Base-by-base conservation (phyloP, 805 yeast species). In the Spathaspora hagerdaliae region DNA sequence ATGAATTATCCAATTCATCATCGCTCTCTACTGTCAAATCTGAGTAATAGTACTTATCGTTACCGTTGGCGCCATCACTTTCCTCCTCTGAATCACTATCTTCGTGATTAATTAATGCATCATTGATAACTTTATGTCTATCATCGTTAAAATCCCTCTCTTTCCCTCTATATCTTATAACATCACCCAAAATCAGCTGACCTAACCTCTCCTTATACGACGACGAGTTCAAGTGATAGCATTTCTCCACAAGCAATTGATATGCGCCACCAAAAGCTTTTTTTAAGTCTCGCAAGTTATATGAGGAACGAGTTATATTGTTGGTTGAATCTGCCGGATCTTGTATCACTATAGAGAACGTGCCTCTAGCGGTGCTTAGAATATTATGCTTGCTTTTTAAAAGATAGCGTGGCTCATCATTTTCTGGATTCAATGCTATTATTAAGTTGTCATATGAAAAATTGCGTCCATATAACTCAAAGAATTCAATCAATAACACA, bases 211-310 rank as follows among this genome's bases (percentile, higher is more conserved):
- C 74, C 55, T 79, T 83, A 56, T 83, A 85, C 0, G 87, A 70
- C 0, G 88, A 81, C 11, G 67, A 63, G 54, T 87, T 78, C 64
- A 89, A 67, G 38, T 81, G 87, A 61, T 83, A 88, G 59, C 96
- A 87, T 52, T 82, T 79, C 53, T 83, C 85, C 0, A 82, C 78
- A 32, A 90, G 67, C 44, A 89, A 60, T 57, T 87, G 94, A 67
- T 75, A 90, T 0, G 97, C 96, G 36, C 96, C 96, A 13, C 84
- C 83, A 67, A 92, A 90, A 0, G 96, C 88, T 54, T 88, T 82
- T 58, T 86, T 87, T 46, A 92, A 76, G 55, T 84, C 87, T 34
- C 88, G 66, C 36, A 88, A 69, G 60, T 90, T 90, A 67, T 82
- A 88, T 1, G 96, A 82, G 5, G 96, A 87, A 53, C 96, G 73